phyloP scores from a whole-genome alignment of 768 basidiomycete species.

The Dentipellis fragilis region DNA sequence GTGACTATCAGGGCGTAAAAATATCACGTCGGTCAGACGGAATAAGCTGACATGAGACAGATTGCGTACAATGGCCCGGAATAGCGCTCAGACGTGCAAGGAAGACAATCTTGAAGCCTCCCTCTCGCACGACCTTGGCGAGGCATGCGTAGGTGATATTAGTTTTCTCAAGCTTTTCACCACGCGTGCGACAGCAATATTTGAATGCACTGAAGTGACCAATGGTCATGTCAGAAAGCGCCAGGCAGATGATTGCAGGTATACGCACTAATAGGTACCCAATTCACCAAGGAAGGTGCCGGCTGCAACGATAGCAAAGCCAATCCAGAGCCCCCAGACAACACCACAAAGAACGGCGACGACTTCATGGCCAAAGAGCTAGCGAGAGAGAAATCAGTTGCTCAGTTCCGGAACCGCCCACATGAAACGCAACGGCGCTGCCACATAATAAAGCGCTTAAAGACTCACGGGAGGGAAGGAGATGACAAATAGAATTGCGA shows the following conservation, averaged over 20 bases:
- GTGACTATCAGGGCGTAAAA: constrained; percentile 43
- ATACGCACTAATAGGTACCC: constrained; percentile 74
- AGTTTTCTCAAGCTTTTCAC: constrained; percentile 49
- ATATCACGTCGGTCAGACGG: neutral
- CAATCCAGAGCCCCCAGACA: constrained; percentile 82
- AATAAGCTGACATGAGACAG: neutral
- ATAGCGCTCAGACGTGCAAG: constrained; percentile 74
- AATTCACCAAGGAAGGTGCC: constrained; percentile 82
- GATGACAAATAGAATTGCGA: constrained; percentile 71
- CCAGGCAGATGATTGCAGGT: neutral
- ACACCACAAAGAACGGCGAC: constrained; percentile 81
- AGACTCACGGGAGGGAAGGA: constrained; percentile 71
- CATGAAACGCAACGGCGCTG: no score
- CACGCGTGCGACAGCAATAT: constrained; percentile 64
- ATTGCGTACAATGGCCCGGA: constrained; percentile 71
- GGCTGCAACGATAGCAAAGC: constrained; percentile 78
- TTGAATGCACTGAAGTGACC: constrained; percentile 57
- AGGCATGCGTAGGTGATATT: constrained; percentile 39
- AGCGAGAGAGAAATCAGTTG: constrained; percentile 1
- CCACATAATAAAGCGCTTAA: neutral
- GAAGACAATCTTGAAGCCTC: constrained; percentile 78
- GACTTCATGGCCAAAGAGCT: constrained; percentile 91
- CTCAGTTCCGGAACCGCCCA: no score
- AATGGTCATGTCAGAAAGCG: neutral
- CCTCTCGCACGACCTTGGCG: constrained; percentile 61